Conservation (phyloP, 2,329 filamentous ascomycete species). For the Fusarium napiforme region DNA sequence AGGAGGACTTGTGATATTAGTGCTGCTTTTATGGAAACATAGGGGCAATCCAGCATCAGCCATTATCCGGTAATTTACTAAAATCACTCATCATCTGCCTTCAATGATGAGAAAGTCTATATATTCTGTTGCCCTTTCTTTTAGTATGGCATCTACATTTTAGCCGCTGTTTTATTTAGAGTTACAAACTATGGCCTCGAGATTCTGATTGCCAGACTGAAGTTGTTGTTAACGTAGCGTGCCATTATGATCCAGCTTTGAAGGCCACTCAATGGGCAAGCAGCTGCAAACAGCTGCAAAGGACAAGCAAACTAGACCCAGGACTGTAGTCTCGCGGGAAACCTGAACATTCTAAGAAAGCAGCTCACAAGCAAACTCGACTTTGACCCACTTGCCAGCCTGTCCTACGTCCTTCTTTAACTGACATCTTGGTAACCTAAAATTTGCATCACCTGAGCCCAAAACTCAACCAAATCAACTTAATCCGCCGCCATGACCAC, state of each 20-base stretch:
- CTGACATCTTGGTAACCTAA: background rate
- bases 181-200: accelerated
- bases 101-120: background rate
- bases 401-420: no score
- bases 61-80: no score
- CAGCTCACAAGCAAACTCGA: no score
- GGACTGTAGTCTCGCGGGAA: no score
- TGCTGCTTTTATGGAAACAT: background rate
- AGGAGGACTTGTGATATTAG: background rate
- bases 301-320: background rate
- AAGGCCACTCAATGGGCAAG: background rate
- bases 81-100: no score
- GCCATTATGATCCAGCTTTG: no score
- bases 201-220: no score
- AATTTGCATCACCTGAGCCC: background rate
- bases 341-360: background rate
- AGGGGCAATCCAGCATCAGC: background rate
- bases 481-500: background rate
- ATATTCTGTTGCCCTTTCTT: accelerated
- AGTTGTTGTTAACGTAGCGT: background rate
- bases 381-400: background rate
- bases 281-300: background rate
- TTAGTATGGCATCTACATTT: accelerated
- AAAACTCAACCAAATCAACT: background rate
- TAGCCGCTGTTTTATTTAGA: accelerated